phyloP scores from a whole-genome alignment of 139 green algal genomes.

The Parachlorella kessleri region DNA sequence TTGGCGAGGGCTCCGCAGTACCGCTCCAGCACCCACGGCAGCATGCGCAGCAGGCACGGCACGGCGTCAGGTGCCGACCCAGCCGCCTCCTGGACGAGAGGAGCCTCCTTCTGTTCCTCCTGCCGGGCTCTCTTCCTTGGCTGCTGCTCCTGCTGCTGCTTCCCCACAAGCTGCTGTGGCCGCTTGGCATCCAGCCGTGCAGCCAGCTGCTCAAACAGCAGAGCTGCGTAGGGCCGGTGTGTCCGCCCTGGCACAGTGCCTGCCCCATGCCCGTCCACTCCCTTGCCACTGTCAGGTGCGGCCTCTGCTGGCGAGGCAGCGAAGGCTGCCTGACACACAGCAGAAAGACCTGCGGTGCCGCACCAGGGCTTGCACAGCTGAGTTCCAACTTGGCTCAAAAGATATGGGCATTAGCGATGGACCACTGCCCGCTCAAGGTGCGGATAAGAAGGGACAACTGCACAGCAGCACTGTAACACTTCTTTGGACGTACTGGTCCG shows the following conservation, averaged over 20 bases:
- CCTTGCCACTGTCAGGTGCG: not conserved
- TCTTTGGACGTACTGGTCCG: too few species aligned
- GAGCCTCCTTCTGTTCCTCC: not conserved
- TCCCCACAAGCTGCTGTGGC: not conserved
- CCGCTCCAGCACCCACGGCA: slow-evolving; percentile 26
- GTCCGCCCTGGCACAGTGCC: not conserved
- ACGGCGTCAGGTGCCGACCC: too few species aligned
- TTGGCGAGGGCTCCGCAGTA: slow-evolving; percentile 15
- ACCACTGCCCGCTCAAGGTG: too few species aligned
- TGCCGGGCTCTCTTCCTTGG: not conserved
- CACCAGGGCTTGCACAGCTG: too few species aligned
- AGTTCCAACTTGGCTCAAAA: too few species aligned
- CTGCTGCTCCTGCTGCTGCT: not conserved
- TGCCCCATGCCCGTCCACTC: not conserved
- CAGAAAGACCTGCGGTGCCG: too few species aligned
- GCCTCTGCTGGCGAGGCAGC: too few species aligned
- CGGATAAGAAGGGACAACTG: too few species aligned
- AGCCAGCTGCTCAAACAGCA: slow-evolving; percentile 16
- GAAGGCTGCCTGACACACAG: too few species aligned
- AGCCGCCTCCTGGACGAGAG: not conserved
- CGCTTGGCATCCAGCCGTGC: too few species aligned
- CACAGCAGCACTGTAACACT: too few species aligned
- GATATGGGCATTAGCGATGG: too few species aligned
- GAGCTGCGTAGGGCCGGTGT: not conserved
- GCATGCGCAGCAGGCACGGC: not conserved